Conservation (phyloP, 2,329 filamentous ascomycete species). For the Lecanicillium sp. region DNA sequence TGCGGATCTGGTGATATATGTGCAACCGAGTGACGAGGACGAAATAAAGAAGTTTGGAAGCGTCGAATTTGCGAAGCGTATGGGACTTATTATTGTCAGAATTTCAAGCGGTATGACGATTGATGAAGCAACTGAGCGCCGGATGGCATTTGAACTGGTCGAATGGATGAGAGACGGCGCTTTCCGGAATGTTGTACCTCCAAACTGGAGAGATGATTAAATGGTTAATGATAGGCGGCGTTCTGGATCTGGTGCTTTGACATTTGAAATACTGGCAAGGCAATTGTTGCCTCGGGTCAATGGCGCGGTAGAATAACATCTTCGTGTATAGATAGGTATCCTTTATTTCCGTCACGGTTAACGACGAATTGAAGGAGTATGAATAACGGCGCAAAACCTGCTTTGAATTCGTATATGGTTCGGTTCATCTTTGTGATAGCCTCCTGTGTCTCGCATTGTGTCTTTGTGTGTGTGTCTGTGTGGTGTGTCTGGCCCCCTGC, state of each 20-base stretch:
- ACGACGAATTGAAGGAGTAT: constrained; percentile 5
- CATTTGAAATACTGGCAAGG: neutral
- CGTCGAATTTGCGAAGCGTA: constrained; percentile 51
- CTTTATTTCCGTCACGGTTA: neutral
- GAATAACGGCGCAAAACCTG: neutral
- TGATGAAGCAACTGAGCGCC: constrained; percentile 64
- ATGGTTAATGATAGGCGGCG: neutral
- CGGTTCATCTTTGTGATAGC: neutral
- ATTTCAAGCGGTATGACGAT: constrained; percentile 39
- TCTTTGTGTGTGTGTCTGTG: constrained; percentile 5
- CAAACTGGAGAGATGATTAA: constrained; percentile 18
- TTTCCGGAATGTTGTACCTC: constrained; percentile 29
- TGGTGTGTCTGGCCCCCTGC: neutral
- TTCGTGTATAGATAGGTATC: neutral
- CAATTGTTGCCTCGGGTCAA: neutral
- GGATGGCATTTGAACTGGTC: constrained; percentile 79
- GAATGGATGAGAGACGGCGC: constrained; percentile 62
- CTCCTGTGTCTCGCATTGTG: constrained; percentile 1
- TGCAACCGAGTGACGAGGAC: constrained; percentile 36
- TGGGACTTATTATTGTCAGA: constrained; percentile 49
- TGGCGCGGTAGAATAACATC: neutral
- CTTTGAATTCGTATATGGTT: neutral
- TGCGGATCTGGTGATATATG: constrained; percentile 71
- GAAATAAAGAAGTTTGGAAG: constrained; percentile 33
- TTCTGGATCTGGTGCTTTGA: constrained; percentile 1